phyloP scores from a whole-genome alignment of 805 yeast genomes.

The Pichia thaimueangensis region DNA sequence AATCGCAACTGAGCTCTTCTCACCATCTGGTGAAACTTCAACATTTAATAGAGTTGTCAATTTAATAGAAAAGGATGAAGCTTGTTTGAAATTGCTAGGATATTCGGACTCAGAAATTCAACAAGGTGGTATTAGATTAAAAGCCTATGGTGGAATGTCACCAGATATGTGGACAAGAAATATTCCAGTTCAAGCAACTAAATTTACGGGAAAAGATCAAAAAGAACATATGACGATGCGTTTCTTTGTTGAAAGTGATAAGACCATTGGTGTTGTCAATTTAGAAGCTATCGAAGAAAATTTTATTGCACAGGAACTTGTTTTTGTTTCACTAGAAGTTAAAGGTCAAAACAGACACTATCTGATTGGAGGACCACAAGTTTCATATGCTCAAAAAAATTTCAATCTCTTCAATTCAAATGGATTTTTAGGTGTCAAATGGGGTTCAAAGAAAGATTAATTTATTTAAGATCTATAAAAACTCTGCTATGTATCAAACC shows the following conservation, averaged over 20 bases:
- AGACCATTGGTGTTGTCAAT: conserved; percentile 61
- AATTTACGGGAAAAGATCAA: conserved; percentile 61
- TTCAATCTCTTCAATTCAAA: conserved; percentile 23
- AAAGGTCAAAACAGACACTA: conserved; percentile 65
- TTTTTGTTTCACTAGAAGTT: conserved; percentile 69
- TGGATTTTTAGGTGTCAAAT: conserved; percentile 75
- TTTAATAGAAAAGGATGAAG: conserved; percentile 61
- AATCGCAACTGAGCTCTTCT: conserved; percentile 69
- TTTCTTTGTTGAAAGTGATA: conserved; percentile 74
- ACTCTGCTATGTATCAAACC: too few species aligned
- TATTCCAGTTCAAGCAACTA: conserved; percentile 72
- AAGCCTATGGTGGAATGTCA: conserved; percentile 73
- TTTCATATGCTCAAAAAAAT: conserved; percentile 21
- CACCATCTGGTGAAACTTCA: conserved; percentile 89
- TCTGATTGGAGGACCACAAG: conserved; percentile 54
- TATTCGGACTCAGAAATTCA: conserved; percentile 35
- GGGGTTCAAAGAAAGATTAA: conserved; percentile 62
- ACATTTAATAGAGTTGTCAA: conserved; percentile 83
- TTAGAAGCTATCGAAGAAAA: conserved; percentile 73
- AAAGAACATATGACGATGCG: conserved; percentile 77
- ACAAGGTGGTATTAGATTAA: conserved; percentile 44
- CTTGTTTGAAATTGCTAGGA: conserved; percentile 50
- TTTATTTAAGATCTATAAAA: not conserved
- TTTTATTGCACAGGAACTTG: conserved; percentile 59
- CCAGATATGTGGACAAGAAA: conserved; percentile 81